phyloP scores from a whole-genome alignment of 2,329 filamentous ascomycete genomes.

The Fonsecaea monophora region DNA sequence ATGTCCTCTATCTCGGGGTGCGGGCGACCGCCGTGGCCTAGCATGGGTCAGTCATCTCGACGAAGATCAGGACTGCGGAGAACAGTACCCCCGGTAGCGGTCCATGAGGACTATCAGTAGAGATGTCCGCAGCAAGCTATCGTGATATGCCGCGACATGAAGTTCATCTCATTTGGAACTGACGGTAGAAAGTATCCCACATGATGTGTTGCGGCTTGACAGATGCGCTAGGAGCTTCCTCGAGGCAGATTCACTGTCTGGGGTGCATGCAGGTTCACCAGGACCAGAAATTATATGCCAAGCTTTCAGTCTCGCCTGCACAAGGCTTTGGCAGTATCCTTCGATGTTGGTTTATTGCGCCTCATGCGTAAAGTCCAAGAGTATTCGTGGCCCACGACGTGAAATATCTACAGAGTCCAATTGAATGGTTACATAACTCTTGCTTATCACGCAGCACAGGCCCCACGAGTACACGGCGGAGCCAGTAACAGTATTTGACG shows the following conservation, averaged over 20 bases:
- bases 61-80: conserved; percentile 2
- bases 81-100: conserved; percentile 33
- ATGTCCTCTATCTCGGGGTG: conserved; percentile 31
- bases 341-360: not conserved
- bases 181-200: not conserved
- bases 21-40: conserved; percentile 34
- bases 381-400: not conserved
- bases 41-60: conserved; percentile 19
- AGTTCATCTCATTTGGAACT: not conserved
- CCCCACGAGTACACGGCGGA: too few species aligned
- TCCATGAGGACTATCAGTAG: conserved; percentile 22
- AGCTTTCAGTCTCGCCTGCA: not conserved
- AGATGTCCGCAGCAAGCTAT: not conserved
- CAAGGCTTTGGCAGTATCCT: not conserved
- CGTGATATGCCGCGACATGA: not conserved
- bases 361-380: not conserved
- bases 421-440: not conserved
- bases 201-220: not conserved
- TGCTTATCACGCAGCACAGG: not conserved
- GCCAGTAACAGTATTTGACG: too few species aligned
- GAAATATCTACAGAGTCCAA: not conserved
- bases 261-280: not conserved
- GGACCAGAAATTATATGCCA: conserved; percentile 3
- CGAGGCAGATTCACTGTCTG: not conserved
- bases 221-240: not conserved